Conservation (phyloP, 2,329 filamentous ascomycete genomes). For the Aspergillus brasiliensis region DNA sequence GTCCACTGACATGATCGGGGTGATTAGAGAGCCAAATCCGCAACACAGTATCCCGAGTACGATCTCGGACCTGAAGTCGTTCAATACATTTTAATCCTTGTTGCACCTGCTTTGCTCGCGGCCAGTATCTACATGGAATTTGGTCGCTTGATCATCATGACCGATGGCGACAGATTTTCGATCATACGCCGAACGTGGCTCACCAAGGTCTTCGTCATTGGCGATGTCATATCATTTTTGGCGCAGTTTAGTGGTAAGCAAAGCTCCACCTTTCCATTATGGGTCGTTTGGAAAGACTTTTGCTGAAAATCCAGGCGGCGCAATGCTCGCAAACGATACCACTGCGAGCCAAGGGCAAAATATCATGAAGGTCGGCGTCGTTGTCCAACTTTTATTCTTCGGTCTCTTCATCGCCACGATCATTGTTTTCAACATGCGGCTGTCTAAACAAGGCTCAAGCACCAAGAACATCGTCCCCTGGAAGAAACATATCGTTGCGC, state of each 20-base stretch:
- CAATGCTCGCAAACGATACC: too few species aligned
- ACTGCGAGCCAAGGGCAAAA: too few species aligned
- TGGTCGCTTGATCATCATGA: constrained; percentile 46
- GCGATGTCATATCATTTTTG: constrained; percentile 52
- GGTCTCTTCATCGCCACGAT: too few species aligned
- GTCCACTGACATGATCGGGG: too few species aligned
- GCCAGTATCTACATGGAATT: constrained; percentile 55
- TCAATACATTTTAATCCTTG: constrained; percentile 32
- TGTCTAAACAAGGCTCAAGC: too few species aligned
- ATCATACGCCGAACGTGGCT: constrained; percentile 48
- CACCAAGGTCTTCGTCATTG: constrained; percentile 51
- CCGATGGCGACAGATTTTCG: constrained; percentile 44
- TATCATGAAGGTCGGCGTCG: constrained; percentile 12
- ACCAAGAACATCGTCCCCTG: constrained; percentile 24
- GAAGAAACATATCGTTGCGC: constrained; percentile 17
- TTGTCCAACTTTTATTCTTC: constrained; percentile 31
- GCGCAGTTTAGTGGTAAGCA: too few species aligned
- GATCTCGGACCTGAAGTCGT: not conserved
- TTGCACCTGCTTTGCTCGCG: constrained; percentile 53
- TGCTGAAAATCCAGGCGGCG: too few species aligned
- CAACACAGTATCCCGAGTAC: too few species aligned
- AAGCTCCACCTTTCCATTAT: too few species aligned
- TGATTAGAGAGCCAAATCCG: too few species aligned
- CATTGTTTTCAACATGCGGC: too few species aligned
- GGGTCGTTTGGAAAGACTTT: too few species aligned